Percentiles rank a stretch among this genome's conserved stretches.
phyloP scores from a whole-genome alignment of 2,329 filamentous ascomycete species.

The Penicillium sp. region DNA sequence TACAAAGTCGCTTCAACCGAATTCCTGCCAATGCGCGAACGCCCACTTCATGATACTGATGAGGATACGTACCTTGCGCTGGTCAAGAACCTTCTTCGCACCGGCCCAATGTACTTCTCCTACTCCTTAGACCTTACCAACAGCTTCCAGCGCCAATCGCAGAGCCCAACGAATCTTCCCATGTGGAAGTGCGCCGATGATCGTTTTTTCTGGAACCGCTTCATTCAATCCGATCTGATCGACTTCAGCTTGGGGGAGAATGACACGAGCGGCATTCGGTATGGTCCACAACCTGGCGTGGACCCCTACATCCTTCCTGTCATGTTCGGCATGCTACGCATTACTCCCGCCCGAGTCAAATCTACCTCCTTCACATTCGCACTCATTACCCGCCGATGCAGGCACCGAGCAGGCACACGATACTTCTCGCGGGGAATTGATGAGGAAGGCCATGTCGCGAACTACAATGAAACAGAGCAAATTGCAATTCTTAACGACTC shows the following conservation, averaged over 20 bases:
- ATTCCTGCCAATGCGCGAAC: constrained; percentile 89
- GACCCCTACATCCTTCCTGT: constrained; percentile 94
- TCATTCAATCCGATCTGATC: constrained; percentile 87
- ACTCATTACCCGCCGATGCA: constrained; percentile 84
- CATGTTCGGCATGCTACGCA: constrained; percentile 94
- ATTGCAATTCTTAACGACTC: constrained; percentile 85
- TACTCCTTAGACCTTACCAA: constrained; percentile 97
- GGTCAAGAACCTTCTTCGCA: constrained; percentile 77
- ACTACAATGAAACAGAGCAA: constrained; percentile 99
- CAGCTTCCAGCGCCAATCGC: constrained; percentile 89
- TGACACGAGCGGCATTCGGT: constrained; percentile 46
- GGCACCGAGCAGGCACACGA: constrained; percentile 84
- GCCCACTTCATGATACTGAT: constrained; percentile 85
- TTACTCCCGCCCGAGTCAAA: constrained; percentile 83
- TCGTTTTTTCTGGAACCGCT: constrained; percentile 98
- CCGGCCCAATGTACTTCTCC: constrained; percentile 93
- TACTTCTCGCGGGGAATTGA: constrained; percentile 96
- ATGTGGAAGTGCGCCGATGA: constrained; percentile 93
- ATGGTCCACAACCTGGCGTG: constrained; percentile 66
- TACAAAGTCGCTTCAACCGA: constrained; percentile 92
- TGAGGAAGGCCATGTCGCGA: constrained; percentile 91
- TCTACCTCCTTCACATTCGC: constrained; percentile 78
- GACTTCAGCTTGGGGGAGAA: constrained; percentile 70
- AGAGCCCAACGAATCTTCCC: constrained; percentile 68
- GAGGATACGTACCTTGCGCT: constrained; percentile 88